Base-by-base conservation (phyloP, 139 green algal genomes). In the Zygnema cylindricum region DNA sequence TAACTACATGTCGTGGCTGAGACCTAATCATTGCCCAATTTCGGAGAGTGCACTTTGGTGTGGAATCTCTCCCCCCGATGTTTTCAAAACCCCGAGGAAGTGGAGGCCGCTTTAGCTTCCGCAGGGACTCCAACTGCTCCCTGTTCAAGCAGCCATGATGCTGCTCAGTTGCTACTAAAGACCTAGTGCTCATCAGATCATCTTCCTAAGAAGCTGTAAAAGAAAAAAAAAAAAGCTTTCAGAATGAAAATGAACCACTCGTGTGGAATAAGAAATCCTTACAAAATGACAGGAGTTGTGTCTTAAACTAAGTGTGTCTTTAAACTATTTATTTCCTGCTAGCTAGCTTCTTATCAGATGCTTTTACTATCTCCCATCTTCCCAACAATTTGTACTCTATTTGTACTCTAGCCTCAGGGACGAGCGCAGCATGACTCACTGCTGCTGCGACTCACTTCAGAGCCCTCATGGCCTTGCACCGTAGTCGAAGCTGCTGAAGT, bases 361-460 rank as follows among this genome's bases (percentile, higher is more conserved):
- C n/a, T n/a, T n/a, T n/a, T n/a, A n/a, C n/a, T n/a, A n/a, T n/a
- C n/a, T n/a, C n/a, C n/a, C n/a, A n/a, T n/a, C n/a, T n/a, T n/a
- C n/a, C n/a, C n/a, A n/a, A n/a, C n/a, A n/a, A n/a, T n/a, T n/a
- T n/a, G n/a, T n/a, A n/a, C n/a, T n/a, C n/a, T n/a, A n/a, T n/a
- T n/a, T n/a, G n/a, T n/a, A n/a, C n/a, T n/a, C n/a, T n/a, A n/a
- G n/a, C n/a, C n/a, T n/a, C n/a, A n/a, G n/a, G n/a, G n/a, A n/a
- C n/a, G n/a, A n/a, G n/a, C n/a, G n/a, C n/a, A n/a, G 71, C 71
- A 79, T 3, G 71, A 16, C 71, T 79, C 38, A n/a, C 16, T 7
- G 71, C 36, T 41, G 71, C 71, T 85, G n/a, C n/a, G 33, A 85
- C 77, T 85, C 77, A 85, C 77, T 85, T 85, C 33, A 85, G 77